phyloP scores from a whole-genome alignment of 2,329 filamentous ascomycete species.

The Aspergillus sp. region DNA sequence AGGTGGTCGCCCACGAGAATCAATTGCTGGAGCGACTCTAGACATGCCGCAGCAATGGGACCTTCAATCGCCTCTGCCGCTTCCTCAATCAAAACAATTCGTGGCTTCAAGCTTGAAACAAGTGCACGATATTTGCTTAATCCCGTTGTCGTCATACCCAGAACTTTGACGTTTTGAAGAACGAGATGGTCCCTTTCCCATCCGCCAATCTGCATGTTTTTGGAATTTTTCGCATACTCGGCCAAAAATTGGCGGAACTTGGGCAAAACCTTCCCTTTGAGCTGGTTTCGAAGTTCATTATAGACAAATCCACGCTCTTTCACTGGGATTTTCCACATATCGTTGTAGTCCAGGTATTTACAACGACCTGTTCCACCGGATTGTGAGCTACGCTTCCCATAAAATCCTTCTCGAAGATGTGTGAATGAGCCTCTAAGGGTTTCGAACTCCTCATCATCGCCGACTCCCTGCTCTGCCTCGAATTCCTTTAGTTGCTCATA shows the following conservation, averaged over 20 bases:
- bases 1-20: constrained; percentile 77
- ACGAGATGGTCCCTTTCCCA: constrained; percentile 62
- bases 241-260: constrained; percentile 53
- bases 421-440: constrained; percentile 50
- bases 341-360: constrained; percentile 37
- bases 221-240: constrained; percentile 52
- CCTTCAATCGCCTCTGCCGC: constrained; percentile 69
- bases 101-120: constrained; percentile 65
- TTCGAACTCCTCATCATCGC: constrained; percentile 56
- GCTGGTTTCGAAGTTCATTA: constrained; percentile 58
- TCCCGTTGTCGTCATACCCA: constrained; percentile 76
- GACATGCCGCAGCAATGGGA: constrained; percentile 59
- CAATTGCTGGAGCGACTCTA: constrained; percentile 63
- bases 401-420: constrained; percentile 44
- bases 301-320: constrained; percentile 65
- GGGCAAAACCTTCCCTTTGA: constrained; percentile 50
- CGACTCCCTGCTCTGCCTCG: constrained; percentile 55
- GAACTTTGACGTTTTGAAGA: constrained; percentile 59
- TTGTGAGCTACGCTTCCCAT: constrained; percentile 19
- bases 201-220: constrained; percentile 56
- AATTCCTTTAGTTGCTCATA: constrained; percentile 61
- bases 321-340: constrained; percentile 63
- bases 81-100: constrained; percentile 73
- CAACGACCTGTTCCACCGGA: constrained; percentile 37
- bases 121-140: constrained; percentile 76